Evolutionary conservation across 2,329 filamentous ascomycete genomes (phyloP).

Genomic region (Nectriaceae sp.): DNA sequence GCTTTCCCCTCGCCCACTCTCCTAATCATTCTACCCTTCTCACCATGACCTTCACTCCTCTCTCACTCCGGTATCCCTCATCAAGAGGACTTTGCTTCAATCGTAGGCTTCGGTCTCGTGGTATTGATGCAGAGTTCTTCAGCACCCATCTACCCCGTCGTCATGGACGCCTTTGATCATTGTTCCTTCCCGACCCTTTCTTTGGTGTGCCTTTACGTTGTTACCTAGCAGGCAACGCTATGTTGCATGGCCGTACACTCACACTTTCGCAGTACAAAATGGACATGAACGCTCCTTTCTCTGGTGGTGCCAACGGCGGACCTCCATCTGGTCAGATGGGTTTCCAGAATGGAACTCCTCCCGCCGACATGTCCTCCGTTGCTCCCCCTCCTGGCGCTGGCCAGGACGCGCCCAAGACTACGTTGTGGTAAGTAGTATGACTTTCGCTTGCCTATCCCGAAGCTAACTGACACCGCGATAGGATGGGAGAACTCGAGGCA

Average conservation of each 20-base stretch:
- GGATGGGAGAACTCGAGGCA: constrained; percentile 98
- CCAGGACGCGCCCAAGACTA: constrained; percentile 56
- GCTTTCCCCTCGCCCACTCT: too few relatives aligned
- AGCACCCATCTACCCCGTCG: too few relatives aligned
- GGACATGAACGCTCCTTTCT: constrained; percentile 36
- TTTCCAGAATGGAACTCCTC: constrained; percentile 42
- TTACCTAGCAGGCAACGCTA: too few relatives aligned
- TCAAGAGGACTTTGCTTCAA: too few relatives aligned
- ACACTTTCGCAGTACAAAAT: constrained; percentile 25
- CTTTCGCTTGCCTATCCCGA: not conserved
- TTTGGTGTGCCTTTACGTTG: too few relatives aligned
- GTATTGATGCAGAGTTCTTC: too few relatives aligned
- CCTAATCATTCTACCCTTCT: too few relatives aligned
- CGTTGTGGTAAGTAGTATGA: constrained; percentile 50
- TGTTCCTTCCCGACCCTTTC: too few relatives aligned
- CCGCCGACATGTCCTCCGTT: constrained; percentile 39
- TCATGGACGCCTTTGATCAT: too few relatives aligned
- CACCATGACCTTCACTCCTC: too few relatives aligned
- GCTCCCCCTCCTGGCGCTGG: constrained; percentile 36
- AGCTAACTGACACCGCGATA: constrained; percentile 38
- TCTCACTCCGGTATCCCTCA: too few relatives aligned
- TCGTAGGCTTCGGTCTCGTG: too few relatives aligned
- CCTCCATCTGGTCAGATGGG: constrained; percentile 36
- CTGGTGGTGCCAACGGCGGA: constrained; percentile 33
- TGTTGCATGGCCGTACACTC: constrained; percentile 10